Conservation (phyloP, 441 rosid species). For the Eutrema salsugineum region DNA sequence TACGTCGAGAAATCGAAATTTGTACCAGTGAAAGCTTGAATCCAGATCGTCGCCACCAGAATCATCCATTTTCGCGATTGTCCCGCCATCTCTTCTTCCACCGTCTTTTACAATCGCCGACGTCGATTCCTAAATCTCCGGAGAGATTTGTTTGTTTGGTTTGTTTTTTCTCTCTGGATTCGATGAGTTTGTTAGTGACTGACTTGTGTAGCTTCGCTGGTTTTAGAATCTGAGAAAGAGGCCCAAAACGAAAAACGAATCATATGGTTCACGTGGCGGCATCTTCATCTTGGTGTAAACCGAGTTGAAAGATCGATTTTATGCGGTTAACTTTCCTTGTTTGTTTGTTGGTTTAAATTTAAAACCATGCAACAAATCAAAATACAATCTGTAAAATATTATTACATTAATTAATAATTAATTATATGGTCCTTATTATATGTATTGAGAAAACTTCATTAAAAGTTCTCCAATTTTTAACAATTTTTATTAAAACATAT, state of each 20-base stretch:
- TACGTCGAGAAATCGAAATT: slow-evolving; percentile 92
- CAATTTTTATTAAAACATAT: too few species aligned
- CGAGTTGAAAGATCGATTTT: not conserved
- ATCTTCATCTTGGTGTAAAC: not conserved
- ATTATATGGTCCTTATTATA: too few species aligned
- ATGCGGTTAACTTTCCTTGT: not conserved
- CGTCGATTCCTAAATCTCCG: not conserved
- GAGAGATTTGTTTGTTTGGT: not conserved
- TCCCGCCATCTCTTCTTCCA: slow-evolving; percentile 42
- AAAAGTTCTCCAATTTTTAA: not conserved
- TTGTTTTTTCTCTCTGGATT: not conserved
- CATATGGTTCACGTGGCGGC: slow-evolving; percentile 1
- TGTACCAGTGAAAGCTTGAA: slow-evolving; percentile 89
- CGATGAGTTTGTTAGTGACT: not conserved
- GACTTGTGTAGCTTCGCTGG: slow-evolving; percentile 11
- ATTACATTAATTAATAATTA: too few species aligned
- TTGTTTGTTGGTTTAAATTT: not conserved
- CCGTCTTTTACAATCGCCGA: not conserved
- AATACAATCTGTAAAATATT: too few species aligned
- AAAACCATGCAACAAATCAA: too few species aligned
- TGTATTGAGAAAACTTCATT: too few species aligned
- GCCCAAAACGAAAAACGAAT: not conserved
- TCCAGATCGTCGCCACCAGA: slow-evolving; percentile 69
- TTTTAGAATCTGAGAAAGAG: not conserved
- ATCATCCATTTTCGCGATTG: slow-evolving; percentile 78